A percentile compares a stretch with the other conserved stretches of the same genome.
Evolutionary conservation across 192 early-diverging fungal genomes (phyloP).

Genomic region (Gigaspora rosea): DNA sequence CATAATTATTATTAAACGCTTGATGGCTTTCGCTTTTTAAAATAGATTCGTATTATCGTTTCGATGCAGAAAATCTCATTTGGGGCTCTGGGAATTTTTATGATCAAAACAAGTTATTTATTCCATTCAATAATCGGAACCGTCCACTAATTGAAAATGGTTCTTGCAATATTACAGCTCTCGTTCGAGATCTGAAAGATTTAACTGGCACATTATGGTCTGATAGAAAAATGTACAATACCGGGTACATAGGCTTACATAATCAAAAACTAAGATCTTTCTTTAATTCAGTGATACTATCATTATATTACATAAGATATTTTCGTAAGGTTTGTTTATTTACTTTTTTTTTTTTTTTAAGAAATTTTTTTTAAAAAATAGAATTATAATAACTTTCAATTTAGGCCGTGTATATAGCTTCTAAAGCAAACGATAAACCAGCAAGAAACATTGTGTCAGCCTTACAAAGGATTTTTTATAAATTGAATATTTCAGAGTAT

Average conservation of each 20-base stretch:
- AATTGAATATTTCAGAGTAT: conserved; percentile 68
- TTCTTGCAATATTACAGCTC: conserved; percentile 64
- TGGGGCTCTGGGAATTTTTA: conserved; percentile 95
- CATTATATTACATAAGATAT: conserved; percentile 89
- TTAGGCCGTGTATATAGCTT: conserved; percentile 84
- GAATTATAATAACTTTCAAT: neutral
- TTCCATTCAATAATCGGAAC: conserved; percentile 38
- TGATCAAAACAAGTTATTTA: conserved; percentile 50
- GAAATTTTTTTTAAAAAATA: neutral
- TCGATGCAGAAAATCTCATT: conserved; percentile 76
- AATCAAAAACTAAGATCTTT: conserved; percentile 99
- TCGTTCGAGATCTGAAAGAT: conserved; percentile 79
- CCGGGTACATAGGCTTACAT: conserved; percentile 88
- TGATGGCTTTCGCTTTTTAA: neutral
- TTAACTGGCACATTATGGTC: conserved; percentile 95
- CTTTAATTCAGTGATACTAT: conserved; percentile 97
- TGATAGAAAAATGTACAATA: too few species aligned
- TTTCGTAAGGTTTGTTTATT: conserved; percentile 69
- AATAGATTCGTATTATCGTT: conserved; percentile 78
- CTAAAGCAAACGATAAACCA: conserved; percentile 76
- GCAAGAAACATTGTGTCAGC: conserved; percentile 81
- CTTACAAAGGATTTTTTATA: conserved; percentile 93
- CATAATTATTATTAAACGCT: too few species aligned
- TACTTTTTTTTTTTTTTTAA: neutral
- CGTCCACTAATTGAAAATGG: conserved; percentile 72